Conservation (phyloP, 139 green algal genomes). For the Chlamydomonas incerta region DNA sequence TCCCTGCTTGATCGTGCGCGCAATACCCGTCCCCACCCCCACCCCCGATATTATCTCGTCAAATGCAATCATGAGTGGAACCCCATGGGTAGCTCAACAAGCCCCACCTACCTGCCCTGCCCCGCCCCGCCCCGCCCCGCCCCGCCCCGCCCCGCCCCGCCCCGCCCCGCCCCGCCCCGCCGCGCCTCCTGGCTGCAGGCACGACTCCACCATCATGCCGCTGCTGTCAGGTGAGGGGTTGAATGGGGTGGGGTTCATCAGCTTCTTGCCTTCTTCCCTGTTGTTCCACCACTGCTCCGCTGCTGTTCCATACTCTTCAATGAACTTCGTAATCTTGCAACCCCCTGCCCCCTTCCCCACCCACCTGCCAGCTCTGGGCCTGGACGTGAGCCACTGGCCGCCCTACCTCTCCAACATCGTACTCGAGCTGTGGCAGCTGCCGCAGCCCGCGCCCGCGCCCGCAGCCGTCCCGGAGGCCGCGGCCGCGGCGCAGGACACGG, state of each 20-base stretch:
- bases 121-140: too few relatives aligned
- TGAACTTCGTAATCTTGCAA: background rate
- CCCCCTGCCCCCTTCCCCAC: background rate
- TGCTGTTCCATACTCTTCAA: too few relatives aligned
- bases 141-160: too few relatives aligned
- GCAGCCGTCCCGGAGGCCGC: too few relatives aligned
- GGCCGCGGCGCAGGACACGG: background rate
- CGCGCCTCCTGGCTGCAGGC: constrained; percentile 3
- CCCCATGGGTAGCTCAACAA: too few relatives aligned
- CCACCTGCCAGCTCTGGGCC: constrained; percentile 63
- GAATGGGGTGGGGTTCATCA: background rate
- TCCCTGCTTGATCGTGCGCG: too few relatives aligned
- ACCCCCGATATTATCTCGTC: too few relatives aligned
- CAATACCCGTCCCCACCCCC: too few relatives aligned
- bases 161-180: too few relatives aligned
- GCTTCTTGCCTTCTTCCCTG: background rate
- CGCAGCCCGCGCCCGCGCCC: background rate
- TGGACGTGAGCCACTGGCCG: constrained; percentile 69
- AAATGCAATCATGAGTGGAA: too few relatives aligned
- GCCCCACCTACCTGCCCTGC: too few relatives aligned
- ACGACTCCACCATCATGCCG: constrained; percentile 83
- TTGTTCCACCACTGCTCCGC: too few relatives aligned
- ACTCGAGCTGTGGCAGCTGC: constrained; percentile 81
- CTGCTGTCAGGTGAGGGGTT: constrained; percentile 58
- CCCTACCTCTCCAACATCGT: constrained; percentile 74